phyloP scores from a whole-genome alignment of 192 early-diverging fungal species.

The Umbelopsis ramanniana region DNA sequence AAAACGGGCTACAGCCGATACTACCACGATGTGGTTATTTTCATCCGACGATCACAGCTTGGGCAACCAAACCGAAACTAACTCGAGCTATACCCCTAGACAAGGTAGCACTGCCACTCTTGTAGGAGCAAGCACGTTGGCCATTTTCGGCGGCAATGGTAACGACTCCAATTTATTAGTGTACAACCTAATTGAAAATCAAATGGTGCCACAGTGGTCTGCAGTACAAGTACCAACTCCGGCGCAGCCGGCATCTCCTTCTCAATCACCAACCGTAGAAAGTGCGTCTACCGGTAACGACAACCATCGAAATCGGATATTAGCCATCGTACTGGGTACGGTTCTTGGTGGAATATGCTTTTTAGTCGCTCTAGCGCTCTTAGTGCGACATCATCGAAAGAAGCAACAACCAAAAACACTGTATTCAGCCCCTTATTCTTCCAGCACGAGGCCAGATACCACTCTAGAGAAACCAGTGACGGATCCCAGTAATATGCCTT shows the following conservation, averaged over 20 bases:
- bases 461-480: not conserved
- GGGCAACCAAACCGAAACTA: not conserved
- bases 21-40: conserved; percentile 1
- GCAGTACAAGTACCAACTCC: not conserved
- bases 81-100: conserved; percentile 1
- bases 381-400: conserved; percentile 2
- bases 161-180: conserved; percentile 22
- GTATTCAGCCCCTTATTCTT: not conserved
- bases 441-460: conserved; percentile 6
- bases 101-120: conserved; percentile 1
- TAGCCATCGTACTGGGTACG: not conserved
- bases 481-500: conserved; percentile 7
- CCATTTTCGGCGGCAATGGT: conserved; percentile 6
- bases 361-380: not conserved
- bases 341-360: not conserved
- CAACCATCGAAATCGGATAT: not conserved
- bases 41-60: not conserved
- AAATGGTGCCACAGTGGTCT: conserved; percentile 19
- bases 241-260: not conserved
- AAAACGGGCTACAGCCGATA: not conserved
- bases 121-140: not conserved
- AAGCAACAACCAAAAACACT: not conserved
- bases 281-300: not conserved
- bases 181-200: conserved; percentile 16
- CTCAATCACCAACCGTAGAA: not conserved